Evolutionary conservation across 495 filamentous ascomycete genomes (phyloP).

Genomic region (Pyrenula aspistea): DNA sequence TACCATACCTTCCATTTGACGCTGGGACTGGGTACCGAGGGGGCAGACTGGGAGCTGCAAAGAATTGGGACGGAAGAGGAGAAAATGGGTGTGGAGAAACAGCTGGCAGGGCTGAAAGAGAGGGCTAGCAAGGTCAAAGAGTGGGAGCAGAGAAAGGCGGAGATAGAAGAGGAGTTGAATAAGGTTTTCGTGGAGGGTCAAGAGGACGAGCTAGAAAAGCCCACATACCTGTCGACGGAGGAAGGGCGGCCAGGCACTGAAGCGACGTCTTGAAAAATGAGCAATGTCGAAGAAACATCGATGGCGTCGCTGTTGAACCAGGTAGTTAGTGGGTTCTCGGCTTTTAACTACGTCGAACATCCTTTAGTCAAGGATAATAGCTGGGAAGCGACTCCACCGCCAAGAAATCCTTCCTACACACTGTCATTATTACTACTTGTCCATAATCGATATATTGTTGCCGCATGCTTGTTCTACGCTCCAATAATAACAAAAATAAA

Average conservation of each 20-base stretch:
- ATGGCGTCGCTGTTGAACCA: no score
- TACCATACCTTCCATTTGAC: constrained; percentile 87
- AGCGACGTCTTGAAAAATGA: not conserved
- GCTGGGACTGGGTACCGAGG: constrained; percentile 57
- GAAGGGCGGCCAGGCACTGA: no score
- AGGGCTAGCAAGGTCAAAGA: constrained; percentile 67
- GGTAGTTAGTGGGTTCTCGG: no score
- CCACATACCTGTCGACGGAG: constrained; percentile 20
- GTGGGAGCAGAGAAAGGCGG: constrained; percentile 66
- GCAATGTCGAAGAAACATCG: not conserved
- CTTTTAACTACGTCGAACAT: no score
- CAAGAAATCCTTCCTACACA: no score
- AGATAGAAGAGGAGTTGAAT: constrained; percentile 59
- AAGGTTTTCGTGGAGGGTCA: constrained; percentile 41
- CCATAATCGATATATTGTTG: no score
- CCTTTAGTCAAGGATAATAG: no score
- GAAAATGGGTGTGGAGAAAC: constrained; percentile 80
- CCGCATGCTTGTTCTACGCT: no score
- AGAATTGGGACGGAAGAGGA: constrained; percentile 86
- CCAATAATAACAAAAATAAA: no score
- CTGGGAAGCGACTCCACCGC: no score
- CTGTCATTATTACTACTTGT: no score
- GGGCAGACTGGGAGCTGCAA: constrained; percentile 72
- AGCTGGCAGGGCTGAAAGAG: constrained; percentile 73
- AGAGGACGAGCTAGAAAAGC: constrained; percentile 25